Percentiles rank a stretch among this genome's conserved stretches.
Evolutionary conservation across 2,329 filamentous ascomycete genomes (phyloP).

Genomic region (Aaosphaeria pasadenensis): DNA sequence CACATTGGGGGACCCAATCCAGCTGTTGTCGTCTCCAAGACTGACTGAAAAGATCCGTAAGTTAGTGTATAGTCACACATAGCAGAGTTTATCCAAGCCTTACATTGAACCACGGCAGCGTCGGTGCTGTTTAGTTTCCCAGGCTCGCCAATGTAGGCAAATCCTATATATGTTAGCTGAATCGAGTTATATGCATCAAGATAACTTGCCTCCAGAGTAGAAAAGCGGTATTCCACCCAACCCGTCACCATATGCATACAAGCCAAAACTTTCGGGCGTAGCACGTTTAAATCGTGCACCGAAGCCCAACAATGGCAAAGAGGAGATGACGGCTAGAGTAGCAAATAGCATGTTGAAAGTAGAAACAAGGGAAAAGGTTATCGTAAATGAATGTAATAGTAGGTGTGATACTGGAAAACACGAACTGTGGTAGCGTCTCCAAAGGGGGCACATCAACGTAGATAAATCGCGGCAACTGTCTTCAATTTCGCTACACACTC

Average conservation of each 20-base stretch:
- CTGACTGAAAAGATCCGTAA: constrained; percentile 2
- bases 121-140: constrained; percentile 11
- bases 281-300: constrained; percentile 9
- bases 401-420: not conserved
- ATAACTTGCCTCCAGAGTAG: constrained; percentile 12
- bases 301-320: constrained; percentile 12
- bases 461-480: too few relatives aligned
- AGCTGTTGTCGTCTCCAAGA: constrained; percentile 7
- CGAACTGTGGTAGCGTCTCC: too few relatives aligned
- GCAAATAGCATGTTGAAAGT: not conserved
- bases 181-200: not conserved
- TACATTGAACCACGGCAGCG: constrained; percentile 10
- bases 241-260: constrained; percentile 14
- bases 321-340: constrained; percentile 5
- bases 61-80: too few relatives aligned
- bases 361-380: too few relatives aligned
- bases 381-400: not conserved
- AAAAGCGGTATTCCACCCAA: constrained; percentile 17
- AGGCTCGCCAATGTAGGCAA: constrained; percentile 16
- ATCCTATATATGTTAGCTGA: constrained; percentile 9
- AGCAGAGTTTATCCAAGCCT: not conserved
- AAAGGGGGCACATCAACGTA: too few relatives aligned
- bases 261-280: constrained; percentile 6
- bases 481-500: too few relatives aligned
- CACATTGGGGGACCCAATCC: constrained; percentile 13